Evolutionary conservation across 257 asterid species (phyloP), one percentile per base, ranked within the genome.

Genomic region (Gardenia jasminoides): DNA sequence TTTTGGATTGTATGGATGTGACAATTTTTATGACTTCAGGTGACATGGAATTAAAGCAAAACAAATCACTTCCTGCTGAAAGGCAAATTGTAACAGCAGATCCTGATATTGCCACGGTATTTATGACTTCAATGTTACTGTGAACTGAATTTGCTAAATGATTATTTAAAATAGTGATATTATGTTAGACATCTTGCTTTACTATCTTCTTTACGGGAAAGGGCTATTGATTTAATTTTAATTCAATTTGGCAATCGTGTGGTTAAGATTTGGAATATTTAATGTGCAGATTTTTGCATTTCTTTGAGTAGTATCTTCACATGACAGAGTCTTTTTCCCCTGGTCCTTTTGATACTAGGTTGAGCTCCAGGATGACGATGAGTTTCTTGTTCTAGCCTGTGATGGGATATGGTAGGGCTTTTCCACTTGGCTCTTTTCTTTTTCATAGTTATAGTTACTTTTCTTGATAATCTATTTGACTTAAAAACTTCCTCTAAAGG

Each of bases 331-430:
- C 69, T 76, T 66, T 76, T 76, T 81, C 82, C 80, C 66, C 4
- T 76, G 76, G 64, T 64, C 72, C 10, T 64, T 50, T 65, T 59
- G 54, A 65, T 83, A 72, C 83, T 81, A 96, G 99, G 92, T 90
- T 70, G 94, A 92, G 86, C 97, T 93, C 70, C 78, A 83, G 76
- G 90, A 89, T 70, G 95, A 89, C 72, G 99, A 92, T 86, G 97
- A 91, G 66, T 96, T 96, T 86, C 91, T 96, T 74, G 89, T 96
- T 83, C 76, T 93, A 80, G 99, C 99, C 74, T 93, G 99, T 86
- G 99, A 96, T 83, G 99, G 99, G 82, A 96, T 96, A 86, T 96
- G 99, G 98, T 96, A 86, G 84, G 90, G 78, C 64, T 68, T 72
- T 46, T 44, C 72, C 4, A 39, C 65, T 41, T 15, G 78, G 50